Evolutionary conservation across 306 rosid species (phyloP).

Genomic region (Trichosanthes cucumerina): DNA sequence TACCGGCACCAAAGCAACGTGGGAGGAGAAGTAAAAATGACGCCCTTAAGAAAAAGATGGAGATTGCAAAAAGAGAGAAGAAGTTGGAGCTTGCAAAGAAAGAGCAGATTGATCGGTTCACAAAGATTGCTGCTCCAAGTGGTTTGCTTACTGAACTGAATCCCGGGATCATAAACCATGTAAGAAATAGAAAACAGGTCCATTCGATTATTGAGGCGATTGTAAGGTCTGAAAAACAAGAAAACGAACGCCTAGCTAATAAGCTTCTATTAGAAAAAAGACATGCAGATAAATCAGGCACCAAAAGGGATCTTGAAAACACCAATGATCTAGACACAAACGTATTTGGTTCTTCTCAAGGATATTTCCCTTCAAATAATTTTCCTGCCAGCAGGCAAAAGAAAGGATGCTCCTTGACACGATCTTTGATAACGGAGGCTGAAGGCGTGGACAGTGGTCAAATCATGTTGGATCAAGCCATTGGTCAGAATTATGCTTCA

Average conservation of each 20-base stretch:
- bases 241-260: constrained; percentile 30
- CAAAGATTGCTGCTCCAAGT: constrained; percentile 96
- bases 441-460: constrained; percentile 23
- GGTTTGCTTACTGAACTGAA: constrained; percentile 86
- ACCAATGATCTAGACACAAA: constrained; percentile 26
- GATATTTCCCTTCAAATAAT: constrained; percentile 20
- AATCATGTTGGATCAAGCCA: constrained; percentile 25
- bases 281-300: constrained; percentile 23
- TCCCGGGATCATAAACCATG: constrained; percentile 98
- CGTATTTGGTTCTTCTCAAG: constrained; percentile 22
- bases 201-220: constrained; percentile 85
- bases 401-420: constrained; percentile 23
- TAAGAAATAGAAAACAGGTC: constrained; percentile 86
- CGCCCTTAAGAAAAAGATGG: constrained; percentile 58
- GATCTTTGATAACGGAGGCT: constrained; percentile 24
- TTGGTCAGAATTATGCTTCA: constrained; percentile 22
- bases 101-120: constrained; percentile 70
- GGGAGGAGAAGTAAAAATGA: constrained; percentile 62
- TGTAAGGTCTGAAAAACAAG: constrained; percentile 66
- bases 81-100: constrained; percentile 78
- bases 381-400: constrained; percentile 30
- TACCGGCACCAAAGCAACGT: constrained; percentile 76
- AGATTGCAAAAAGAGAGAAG: constrained; percentile 70
- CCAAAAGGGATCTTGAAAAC: constrained; percentile 30
- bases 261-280: constrained; percentile 34